Percentiles rank a stretch among this genome's conserved stretches.
Conservation (phyloP, 2,329 filamentous ascomycete genomes). For the Penicillium sp. region DNA sequence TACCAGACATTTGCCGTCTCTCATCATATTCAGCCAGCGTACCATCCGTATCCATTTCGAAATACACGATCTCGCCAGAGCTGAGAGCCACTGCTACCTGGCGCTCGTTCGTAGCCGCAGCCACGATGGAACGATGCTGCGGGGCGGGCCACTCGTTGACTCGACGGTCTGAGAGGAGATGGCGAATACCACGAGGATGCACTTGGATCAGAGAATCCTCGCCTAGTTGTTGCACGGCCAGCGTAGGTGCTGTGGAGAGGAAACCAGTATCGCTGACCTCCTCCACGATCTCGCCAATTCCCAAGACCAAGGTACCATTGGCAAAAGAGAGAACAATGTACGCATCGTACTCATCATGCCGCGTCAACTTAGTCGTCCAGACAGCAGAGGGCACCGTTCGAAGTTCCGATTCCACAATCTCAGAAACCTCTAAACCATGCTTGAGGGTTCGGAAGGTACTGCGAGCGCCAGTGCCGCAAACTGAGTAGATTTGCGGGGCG, state of each 20-base stretch:
- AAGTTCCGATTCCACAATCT: slow-evolving; percentile 91
- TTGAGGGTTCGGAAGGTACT: slow-evolving; percentile 90
- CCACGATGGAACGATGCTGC: slow-evolving; percentile 90
- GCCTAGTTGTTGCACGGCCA: slow-evolving; percentile 90
- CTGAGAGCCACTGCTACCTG: slow-evolving; percentile 93
- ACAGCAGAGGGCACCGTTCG: slow-evolving; percentile 86
- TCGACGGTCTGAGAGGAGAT: slow-evolving; percentile 72
- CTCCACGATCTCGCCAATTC: slow-evolving; percentile 94
- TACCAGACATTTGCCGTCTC: slow-evolving; percentile 90
- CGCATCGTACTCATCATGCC: slow-evolving; percentile 80
- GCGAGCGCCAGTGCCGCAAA: slow-evolving; percentile 82
- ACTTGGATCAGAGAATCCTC: slow-evolving; percentile 92
- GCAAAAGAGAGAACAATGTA: slow-evolving; percentile 95
- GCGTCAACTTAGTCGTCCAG: slow-evolving; percentile 89
- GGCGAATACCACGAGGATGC: slow-evolving; percentile 91
- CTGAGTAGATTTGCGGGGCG: slow-evolving; percentile 91
- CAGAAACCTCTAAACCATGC: slow-evolving; percentile 87
- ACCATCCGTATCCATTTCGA: slow-evolving; percentile 92
- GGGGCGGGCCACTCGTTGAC: slow-evolving; percentile 94
- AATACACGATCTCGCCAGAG: slow-evolving; percentile 95
- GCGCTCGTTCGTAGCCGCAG: slow-evolving; percentile 86
- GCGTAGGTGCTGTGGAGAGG: slow-evolving; percentile 78
- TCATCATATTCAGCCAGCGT: slow-evolving; percentile 92
- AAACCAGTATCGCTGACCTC: slow-evolving; percentile 94
- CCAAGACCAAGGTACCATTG: slow-evolving; percentile 85